phyloP scores from a whole-genome alignment of 2,329 filamentous ascomycete genomes.

The Calonectria hongkongensis region DNA sequence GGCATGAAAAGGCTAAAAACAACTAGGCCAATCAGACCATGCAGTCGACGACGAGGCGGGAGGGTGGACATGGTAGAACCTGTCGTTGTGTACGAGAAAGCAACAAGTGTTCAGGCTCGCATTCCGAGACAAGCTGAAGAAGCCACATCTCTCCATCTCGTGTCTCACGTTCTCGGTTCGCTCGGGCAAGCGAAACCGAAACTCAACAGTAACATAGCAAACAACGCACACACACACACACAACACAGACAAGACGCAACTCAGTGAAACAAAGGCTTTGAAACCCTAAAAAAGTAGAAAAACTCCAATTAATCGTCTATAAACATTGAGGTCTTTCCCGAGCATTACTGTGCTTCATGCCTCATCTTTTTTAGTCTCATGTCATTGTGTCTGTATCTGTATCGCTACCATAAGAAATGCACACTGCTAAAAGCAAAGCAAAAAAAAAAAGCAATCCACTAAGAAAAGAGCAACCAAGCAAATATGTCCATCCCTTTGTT shows the following conservation, averaged over 20 bases:
- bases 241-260: background rate
- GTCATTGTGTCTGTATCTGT: conserved; percentile 26
- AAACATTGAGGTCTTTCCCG: conserved; percentile 9
- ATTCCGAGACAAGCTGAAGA: too few species aligned
- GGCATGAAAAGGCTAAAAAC: conserved; percentile 9
- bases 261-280: background rate
- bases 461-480: conserved; percentile 26
- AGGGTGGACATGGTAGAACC: background rate
- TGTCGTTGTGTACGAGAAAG: background rate
- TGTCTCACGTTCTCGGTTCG: too few species aligned
- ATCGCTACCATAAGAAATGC: conserved; percentile 33
- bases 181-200: too few species aligned
- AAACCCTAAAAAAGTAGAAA: background rate
- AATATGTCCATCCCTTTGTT: conserved; percentile 28
- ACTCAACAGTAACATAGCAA: background rate
- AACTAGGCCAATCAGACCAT: background rate
- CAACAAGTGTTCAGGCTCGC: too few species aligned
- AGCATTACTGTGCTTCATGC: conserved; percentile 27
- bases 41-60: background rate
- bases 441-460: background rate
- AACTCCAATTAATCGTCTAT: conserved; percentile 33
- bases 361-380: conserved; percentile 37
- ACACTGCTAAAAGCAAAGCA: conserved; percentile 28
- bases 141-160: too few species aligned
- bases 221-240: background rate